A percentile compares a stretch with the other conserved stretches of the same genome.
Evolutionary conservation across 2,329 filamentous ascomycete genomes (phyloP).

Genomic region (Laburnicola sp.): DNA sequence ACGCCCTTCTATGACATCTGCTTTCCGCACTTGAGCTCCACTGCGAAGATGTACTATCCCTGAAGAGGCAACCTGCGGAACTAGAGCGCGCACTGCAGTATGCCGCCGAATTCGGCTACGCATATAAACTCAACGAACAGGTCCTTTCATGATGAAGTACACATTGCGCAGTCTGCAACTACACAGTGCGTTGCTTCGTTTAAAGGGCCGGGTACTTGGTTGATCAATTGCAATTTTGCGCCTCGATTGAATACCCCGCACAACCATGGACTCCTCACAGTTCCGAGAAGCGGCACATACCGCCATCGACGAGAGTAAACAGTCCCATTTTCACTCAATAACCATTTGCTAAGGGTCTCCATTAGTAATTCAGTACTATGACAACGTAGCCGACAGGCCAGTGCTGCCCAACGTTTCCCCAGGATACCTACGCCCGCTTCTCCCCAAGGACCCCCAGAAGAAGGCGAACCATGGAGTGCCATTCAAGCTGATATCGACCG

Average conservation of each 20-base stretch:
- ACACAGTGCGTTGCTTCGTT: too few species aligned
- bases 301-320: slow-evolving; percentile 77
- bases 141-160: not conserved
- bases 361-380: slow-evolving; percentile 80
- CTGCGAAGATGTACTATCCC: not conserved
- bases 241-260: not conserved
- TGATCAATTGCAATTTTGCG: not conserved
- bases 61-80: not conserved
- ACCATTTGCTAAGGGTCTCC: slow-evolving; percentile 3
- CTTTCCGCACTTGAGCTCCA: not conserved
- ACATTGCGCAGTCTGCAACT: too few species aligned
- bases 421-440: slow-evolving; percentile 79
- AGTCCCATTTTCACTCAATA: not conserved
- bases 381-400: slow-evolving; percentile 68
- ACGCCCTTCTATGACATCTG: not conserved
- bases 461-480: slow-evolving; percentile 72
- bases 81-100: not conserved
- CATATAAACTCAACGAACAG: not conserved
- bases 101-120: not conserved
- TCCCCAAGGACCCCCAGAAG: slow-evolving; percentile 66
- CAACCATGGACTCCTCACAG: slow-evolving; percentile 73
- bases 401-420: slow-evolving; percentile 80
- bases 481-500: slow-evolving; percentile 83
- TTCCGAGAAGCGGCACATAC: slow-evolving; percentile 77
- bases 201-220: not conserved